Percentiles rank a stretch among this genome's conserved stretches.
Evolutionary conservation across 305 asterid species (phyloP).

Genomic region (Solanum chacoense): DNA sequence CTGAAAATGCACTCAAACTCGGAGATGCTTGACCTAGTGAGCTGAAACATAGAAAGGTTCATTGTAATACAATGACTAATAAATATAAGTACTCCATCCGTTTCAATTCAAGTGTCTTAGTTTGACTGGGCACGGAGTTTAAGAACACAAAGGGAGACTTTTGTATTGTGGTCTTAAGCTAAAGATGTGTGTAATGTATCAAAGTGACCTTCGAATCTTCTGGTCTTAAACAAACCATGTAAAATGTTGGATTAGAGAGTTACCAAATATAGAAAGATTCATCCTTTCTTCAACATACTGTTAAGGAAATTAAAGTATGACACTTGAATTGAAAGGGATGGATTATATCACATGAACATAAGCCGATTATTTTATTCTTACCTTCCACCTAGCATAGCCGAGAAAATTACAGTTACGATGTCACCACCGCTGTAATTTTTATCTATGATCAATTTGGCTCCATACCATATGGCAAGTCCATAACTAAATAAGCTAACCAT

Average conservation of each 20-base stretch:
- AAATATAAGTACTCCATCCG: background rate
- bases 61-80: background rate
- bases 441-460: constrained; percentile 28
- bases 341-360: background rate
- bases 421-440: constrained; percentile 36
- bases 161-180: background rate
- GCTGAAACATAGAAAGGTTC: constrained; percentile 13
- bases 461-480: constrained; percentile 46
- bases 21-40: constrained; percentile 51
- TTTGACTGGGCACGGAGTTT: background rate
- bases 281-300: background rate
- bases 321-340: background rate
- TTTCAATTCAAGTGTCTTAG: background rate
- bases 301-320: background rate
- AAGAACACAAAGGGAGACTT: background rate
- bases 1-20: constrained; percentile 34
- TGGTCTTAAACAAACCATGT: background rate
- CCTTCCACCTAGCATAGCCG: constrained; percentile 51
- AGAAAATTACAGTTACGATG: constrained; percentile 32
- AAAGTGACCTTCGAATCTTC: background rate
- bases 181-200: background rate
- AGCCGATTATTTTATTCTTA: constrained; percentile 12
- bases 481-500: constrained; percentile 20
- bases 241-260: background rate
- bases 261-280: background rate